Base-by-base conservation (phyloP, 1,284 basidiomycete genomes). In the Rhodotorula sp. region DNA sequence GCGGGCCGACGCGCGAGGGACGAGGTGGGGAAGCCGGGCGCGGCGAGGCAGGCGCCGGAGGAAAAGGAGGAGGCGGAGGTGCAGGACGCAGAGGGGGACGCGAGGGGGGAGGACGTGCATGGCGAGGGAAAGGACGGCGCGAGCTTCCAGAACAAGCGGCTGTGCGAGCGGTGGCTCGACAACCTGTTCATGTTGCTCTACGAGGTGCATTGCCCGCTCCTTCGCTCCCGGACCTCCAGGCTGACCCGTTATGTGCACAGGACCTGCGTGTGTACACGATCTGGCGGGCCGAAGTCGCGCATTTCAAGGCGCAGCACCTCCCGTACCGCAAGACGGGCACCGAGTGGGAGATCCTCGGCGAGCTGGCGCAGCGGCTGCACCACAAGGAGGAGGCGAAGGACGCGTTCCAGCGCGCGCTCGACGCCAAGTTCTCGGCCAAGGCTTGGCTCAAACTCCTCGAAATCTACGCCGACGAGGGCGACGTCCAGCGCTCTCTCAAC, bases 221-320 rank as follows among this genome's bases (percentile, higher is more conserved):
- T 54, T 62, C 39, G 21, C 29, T 44, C 9, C 17, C 19, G 19
- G 7, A 19, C 27, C 5, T n/a, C n/a, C 12, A 1, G 29, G 13
- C 65, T 64, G 32, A 56, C 15, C 1, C 19, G 32, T 7, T 50
- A 7, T 46, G 5, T 55, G 9, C 2, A n/a, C 72, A 95, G 90
- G 96, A 99, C 81, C 84, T 99, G 61, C 89, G 97, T n/a, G 92
- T 99, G 21, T 99, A 96, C 90, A 99, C 97, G 0, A 99, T 99
- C 80, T 99, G 97, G 89, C 88, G 96, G 32, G 96, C 97, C 7
- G 97, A 99, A 81, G 91, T 98, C n/a, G 93, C 94, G 1, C 96
- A 99, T 80, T 99, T 97, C 87, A 97, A 96, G 81, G 94, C 91
- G 0, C 96, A 98, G 80, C 92, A 96, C 77, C 90, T 98, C 73